Conservation (phyloP, 2,329 filamentous ascomycete genomes). For the Fusarium camptoceras region DNA sequence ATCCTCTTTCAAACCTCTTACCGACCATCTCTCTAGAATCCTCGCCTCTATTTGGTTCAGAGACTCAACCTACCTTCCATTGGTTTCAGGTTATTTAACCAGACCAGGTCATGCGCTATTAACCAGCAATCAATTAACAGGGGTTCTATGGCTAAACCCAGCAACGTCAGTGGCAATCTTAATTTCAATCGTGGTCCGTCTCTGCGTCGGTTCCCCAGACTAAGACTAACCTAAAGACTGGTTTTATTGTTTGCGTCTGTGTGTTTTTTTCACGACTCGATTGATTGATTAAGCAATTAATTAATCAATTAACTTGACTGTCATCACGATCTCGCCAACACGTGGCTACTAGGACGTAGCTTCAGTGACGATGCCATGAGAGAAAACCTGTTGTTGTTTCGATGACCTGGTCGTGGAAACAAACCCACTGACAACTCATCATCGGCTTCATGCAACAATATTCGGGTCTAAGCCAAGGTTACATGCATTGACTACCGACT, state of each 20-base stretch:
- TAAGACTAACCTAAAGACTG: neutral
- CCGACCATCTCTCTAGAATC: neutral
- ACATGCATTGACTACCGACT: constrained; percentile 8
- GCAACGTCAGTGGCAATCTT: constrained; percentile 39
- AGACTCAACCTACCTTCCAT: constrained; percentile 14
- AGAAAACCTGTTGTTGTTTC: neutral
- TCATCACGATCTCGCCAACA: neutral
- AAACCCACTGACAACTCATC: constrained; percentile 23
- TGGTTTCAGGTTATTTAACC: constrained; percentile 39
- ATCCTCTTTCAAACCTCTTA: neutral
- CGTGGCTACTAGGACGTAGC: neutral
- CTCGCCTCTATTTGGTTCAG: constrained; percentile 4
- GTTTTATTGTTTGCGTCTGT: constrained; percentile 1
- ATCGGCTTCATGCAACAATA: constrained; percentile 13
- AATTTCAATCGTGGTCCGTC: constrained; percentile 23
- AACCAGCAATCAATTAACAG: constrained; percentile 6
- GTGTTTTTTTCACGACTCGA: neutral
- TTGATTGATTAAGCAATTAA: neutral
- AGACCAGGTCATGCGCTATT: constrained; percentile 33
- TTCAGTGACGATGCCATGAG: neutral
- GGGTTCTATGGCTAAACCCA: constrained; percentile 17
- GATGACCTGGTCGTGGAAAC: neutral
- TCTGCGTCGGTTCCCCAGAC: constrained; percentile 20
- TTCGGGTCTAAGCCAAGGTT: neutral
- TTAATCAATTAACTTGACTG: neutral